Percentiles rank a stretch among this genome's conserved stretches.
Evolutionary conservation across 73 alveolate species (phyloP).

Genomic region (Paramecium pentaurelia): DNA sequence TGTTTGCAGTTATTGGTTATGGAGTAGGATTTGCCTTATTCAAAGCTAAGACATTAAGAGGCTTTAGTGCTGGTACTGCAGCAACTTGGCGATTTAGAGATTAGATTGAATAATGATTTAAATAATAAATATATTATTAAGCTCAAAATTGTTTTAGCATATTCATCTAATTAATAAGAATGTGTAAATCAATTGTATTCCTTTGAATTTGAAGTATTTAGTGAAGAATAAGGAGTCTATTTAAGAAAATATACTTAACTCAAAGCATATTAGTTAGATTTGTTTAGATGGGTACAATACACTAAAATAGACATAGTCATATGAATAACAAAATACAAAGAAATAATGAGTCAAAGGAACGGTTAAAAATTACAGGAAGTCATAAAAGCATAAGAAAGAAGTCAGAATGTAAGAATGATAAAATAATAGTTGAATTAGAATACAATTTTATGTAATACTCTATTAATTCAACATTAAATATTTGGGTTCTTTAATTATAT

Average conservation of each 20-base stretch:
- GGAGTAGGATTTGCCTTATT: not conserved
- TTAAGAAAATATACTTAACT: slow-evolving; percentile 38
- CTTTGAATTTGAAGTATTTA: slow-evolving; percentile 43
- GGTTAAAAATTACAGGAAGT: not conserved
- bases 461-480: too few species aligned
- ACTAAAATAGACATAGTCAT: slow-evolving; percentile 45
- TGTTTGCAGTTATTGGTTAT: not conserved
- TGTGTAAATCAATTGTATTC: not conserved
- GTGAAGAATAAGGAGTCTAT: slow-evolving; percentile 57
- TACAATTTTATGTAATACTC: not conserved
- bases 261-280: slow-evolving; percentile 44
- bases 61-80: slow-evolving; percentile 12
- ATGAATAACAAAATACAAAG: slow-evolving; percentile 46
- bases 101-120: slow-evolving; percentile 8
- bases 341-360: not conserved
- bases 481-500: too few species aligned
- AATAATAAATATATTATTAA: not conserved
- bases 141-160: not conserved
- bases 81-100: slow-evolving; percentile 38
- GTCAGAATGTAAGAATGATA: not conserved
- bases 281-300: slow-evolving; percentile 53
- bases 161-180: not conserved
- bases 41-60: not conserved
- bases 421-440: not conserved
- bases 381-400: not conserved